Conservation (phyloP, 768 basidiomycete species). For the Scleroderma bovista region DNA sequence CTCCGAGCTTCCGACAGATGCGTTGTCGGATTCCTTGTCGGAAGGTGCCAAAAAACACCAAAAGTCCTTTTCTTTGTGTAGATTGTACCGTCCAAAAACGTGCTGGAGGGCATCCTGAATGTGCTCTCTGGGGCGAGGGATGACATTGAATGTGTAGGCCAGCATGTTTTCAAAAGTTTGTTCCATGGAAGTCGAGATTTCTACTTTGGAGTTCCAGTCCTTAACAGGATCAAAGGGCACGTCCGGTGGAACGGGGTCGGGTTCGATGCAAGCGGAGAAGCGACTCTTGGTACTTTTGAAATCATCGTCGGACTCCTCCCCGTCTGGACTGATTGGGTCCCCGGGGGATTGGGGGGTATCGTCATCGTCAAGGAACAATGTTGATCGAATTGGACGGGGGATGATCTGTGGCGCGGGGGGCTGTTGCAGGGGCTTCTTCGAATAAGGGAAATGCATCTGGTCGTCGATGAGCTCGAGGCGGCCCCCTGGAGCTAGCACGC, state of each 20-base stretch:
- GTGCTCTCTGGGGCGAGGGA: constrained; percentile 47
- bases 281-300: constrained; percentile 27
- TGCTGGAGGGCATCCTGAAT: constrained; percentile 39
- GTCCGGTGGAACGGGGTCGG: constrained; percentile 12
- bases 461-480: constrained; percentile 74
- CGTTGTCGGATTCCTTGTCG: constrained; percentile 14
- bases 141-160: constrained; percentile 41
- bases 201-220: constrained; percentile 38
- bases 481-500: constrained; percentile 57
- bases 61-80: constrained; percentile 40
- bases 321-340: constrained; percentile 2
- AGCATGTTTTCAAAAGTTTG: constrained; percentile 58
- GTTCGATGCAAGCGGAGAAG: constrained; percentile 19
- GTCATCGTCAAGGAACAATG: constrained; percentile 14
- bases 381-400: constrained; percentile 3
- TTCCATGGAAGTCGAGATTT: constrained; percentile 46
- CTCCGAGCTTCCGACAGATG: constrained; percentile 22
- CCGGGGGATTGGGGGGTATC: constrained; percentile 10
- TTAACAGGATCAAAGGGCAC: constrained; percentile 19
- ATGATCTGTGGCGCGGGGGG: constrained; percentile 1
- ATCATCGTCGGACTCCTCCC: constrained; percentile 21
- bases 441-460: constrained; percentile 58
- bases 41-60: constrained; percentile 54
- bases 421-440: constrained; percentile 23
- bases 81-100: constrained; percentile 47